phyloP scores from a whole-genome alignment of 768 basidiomycete genomes.

The Pleurotus pulmonarius region DNA sequence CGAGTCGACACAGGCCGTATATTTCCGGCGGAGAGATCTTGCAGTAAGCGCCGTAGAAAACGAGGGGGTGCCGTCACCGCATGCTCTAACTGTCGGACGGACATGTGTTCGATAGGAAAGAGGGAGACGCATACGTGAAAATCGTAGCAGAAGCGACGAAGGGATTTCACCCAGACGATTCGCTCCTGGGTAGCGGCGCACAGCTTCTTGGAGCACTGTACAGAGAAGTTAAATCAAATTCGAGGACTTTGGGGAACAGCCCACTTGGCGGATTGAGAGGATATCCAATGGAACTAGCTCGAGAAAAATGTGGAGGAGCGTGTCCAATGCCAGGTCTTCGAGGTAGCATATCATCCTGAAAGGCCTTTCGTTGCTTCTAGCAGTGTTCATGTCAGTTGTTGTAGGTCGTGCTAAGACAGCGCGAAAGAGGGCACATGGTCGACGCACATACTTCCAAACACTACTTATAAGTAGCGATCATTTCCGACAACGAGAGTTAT shows the following conservation, averaged over 20 bases:
- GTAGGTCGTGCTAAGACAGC: neutral
- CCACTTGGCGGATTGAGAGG: constrained; percentile 5
- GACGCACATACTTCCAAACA: constrained; percentile 7
- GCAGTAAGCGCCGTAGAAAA: constrained; percentile 11
- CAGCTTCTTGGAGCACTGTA: constrained; percentile 22
- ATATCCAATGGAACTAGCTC: constrained; percentile 3
- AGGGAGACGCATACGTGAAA: constrained; percentile 17
- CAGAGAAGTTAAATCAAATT: neutral
- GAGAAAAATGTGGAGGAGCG: constrained; percentile 5
- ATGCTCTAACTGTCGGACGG: constrained; percentile 20
- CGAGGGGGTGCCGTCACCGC: constrained; percentile 20
- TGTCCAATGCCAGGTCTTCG: neutral
- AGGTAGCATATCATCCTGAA: constrained; percentile 6
- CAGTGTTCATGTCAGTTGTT: neutral
- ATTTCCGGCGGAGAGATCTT: neutral
- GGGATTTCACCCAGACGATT: constrained; percentile 24
- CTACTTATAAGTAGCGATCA: constrained; percentile 8
- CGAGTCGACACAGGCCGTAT: constrained; percentile 10
- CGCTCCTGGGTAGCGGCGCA: constrained; percentile 14
- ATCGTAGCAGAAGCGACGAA: constrained; percentile 17
- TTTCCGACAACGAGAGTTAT: constrained; percentile 7
- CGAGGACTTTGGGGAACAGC: neutral
- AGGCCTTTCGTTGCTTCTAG: neutral
- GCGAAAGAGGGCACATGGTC: constrained; percentile 3
- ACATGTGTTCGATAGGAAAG: constrained; percentile 22